Conservation (phyloP, 495 filamentous ascomycete species). For the Hypomontagnella submonticulosa region DNA sequence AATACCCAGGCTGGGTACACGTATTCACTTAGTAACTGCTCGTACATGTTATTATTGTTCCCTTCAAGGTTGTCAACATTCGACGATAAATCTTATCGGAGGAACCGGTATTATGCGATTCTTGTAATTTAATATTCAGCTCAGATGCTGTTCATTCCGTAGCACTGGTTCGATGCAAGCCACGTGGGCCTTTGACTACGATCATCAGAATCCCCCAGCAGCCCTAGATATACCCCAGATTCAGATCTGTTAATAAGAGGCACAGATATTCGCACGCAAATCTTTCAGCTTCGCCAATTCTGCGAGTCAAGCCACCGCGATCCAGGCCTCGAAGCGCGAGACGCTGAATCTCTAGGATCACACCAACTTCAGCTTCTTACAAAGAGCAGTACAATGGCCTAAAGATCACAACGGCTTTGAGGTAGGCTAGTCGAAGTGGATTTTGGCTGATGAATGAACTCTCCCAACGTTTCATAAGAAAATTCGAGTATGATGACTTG, state of each 20-base stretch:
- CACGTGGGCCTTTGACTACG: constrained; percentile 32
- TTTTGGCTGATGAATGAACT: constrained; percentile 11
- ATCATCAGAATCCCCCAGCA: constrained; percentile 28
- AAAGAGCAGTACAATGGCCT: constrained; percentile 5
- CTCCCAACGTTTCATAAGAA: constrained; percentile 30
- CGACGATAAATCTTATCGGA: constrained; percentile 2
- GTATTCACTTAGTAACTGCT: background rate
- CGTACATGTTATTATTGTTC: background rate
- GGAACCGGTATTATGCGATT: constrained; percentile 7
- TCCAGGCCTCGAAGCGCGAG: constrained; percentile 15
- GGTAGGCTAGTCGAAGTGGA: constrained; percentile 5
- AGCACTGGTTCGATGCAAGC: constrained; percentile 38
- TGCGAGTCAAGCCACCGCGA: constrained; percentile 25
- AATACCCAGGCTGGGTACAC: background rate
- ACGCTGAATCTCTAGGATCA: constrained; percentile 22
- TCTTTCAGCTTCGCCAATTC: background rate
- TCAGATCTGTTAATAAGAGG: constrained; percentile 21
- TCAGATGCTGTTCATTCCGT: constrained; percentile 30
- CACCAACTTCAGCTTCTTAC: constrained; percentile 11
- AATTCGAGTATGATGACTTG: background rate
- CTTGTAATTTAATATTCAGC: constrained; percentile 21
- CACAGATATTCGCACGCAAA: constrained; percentile 1
- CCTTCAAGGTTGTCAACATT: background rate
- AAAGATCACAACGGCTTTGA: constrained; percentile 26
- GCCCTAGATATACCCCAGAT: constrained; percentile 35